Evolutionary conservation across 192 early-diverging fungal genomes (phyloP), one percentile per base, ranked within the genome.

Genomic region (Linnemannia exigua): DNA sequence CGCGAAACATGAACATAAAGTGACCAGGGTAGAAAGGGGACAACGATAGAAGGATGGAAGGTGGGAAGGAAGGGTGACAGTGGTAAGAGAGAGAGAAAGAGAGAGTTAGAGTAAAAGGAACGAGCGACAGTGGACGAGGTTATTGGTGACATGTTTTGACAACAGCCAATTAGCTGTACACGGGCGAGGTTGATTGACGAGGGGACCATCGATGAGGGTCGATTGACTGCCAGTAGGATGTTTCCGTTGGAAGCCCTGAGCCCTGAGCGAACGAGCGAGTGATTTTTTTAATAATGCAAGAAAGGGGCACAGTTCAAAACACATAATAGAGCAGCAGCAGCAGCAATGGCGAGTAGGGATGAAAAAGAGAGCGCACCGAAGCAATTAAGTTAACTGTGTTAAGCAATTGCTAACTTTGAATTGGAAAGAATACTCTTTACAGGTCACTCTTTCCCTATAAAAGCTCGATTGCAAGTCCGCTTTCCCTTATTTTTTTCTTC

Each of bases 181-280:
- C 58, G 58, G 58, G 58, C 58, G 4, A 28, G 58, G 58, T 63
- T 63, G 58, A 63, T 63, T 63, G 58, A 63, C 28, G 58, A 25
- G 14, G 28, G 9, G 58, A 63, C 58, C 25, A 31, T 25, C 22
- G 58, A 28, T 63, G 58, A 63, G 2, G 11, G 58, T 63, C 58
- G 58, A 63, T 63, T 63, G 58, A 63, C 58, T 63, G 58, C 58
- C 58, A 63, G 58, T 63, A 63, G 58, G 58, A 63, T 63, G 58
- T 63, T 63, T 12, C 58, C 58, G 58, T 63, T 63, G 58, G 28
- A 31, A 63, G 11, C 28, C 54, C 58, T 12, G 58, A 63, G 58
- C 41, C 3, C 41, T 9, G 41, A 44, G 41, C 41, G 41, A 44
- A 9, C 58, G 58, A 63, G 31, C 15, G 8, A 63, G 14, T 63